Conservation (phyloP, 2,329 filamentous ascomycete species). For the Didymella glomerata region DNA sequence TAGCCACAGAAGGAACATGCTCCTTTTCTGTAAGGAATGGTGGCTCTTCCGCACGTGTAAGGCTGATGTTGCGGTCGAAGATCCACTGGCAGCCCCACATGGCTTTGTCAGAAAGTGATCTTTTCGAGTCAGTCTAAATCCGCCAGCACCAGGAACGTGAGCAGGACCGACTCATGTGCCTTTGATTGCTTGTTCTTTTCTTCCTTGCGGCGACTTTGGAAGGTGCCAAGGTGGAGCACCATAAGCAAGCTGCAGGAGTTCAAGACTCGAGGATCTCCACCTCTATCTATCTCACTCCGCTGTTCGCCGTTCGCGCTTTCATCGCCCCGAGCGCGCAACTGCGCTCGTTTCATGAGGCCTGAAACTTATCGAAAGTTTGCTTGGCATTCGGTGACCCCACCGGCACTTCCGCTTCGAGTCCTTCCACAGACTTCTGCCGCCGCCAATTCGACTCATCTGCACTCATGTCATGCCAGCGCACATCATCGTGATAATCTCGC, state of each 20-base stretch:
- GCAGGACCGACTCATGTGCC: slow-evolving; percentile 8
- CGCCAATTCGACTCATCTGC: slow-evolving; percentile 15
- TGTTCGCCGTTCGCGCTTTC: slow-evolving; percentile 7
- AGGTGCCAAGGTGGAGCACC: not conserved
- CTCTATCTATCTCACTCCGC: not conserved
- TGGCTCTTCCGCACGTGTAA: slow-evolving; percentile 13
- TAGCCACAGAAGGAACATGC: not conserved
- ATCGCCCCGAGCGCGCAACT: slow-evolving; percentile 1
- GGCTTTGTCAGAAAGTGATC: slow-evolving; percentile 15
- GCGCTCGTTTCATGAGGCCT: slow-evolving; percentile 13
- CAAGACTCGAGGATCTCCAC: slow-evolving; percentile 1
- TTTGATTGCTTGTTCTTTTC: not conserved
- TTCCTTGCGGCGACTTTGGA: not conserved
- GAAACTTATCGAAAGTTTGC: slow-evolving; percentile 14
- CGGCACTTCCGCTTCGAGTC: slow-evolving; percentile 5
- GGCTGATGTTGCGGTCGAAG: slow-evolving; percentile 18
- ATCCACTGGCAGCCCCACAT: slow-evolving; percentile 10
- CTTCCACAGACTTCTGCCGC: not conserved
- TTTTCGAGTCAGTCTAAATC: slow-evolving; percentile 8
- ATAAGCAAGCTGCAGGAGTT: slow-evolving; percentile 1
- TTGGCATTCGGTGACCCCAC: slow-evolving; percentile 6
- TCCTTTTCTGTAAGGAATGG: slow-evolving; percentile 7
- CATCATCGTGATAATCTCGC: not conserved
- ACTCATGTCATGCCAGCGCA: slow-evolving; percentile 16
- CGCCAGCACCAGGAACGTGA: not conserved